These are phyloP conservation scores for Senecio squalidus DNA, from an alignment of 140 eudicot genomes.

Conservation along the genomic window DNA sequence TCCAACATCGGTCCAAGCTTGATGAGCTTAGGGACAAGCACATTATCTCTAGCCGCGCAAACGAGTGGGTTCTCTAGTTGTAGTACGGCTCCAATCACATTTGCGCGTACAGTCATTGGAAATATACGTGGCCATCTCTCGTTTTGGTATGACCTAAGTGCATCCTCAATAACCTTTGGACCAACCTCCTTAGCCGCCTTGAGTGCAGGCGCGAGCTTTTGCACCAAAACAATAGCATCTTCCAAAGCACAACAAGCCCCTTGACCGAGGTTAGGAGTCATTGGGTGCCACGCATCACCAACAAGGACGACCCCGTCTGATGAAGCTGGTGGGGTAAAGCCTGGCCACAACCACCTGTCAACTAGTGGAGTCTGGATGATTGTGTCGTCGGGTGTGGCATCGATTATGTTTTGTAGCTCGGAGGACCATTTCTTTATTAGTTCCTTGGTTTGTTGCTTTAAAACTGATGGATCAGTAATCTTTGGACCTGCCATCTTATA, in stretches of 20 bases:
- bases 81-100: slow-evolving; percentile 63
- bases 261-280: slow-evolving; percentile 99
- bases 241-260: slow-evolving; percentile 95
- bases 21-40: slow-evolving; percentile 63
- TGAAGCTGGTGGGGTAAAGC: slow-evolving; percentile 66
- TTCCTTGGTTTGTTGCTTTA: slow-evolving; percentile 55
- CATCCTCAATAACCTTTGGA: slow-evolving; percentile 46
- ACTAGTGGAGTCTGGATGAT: slow-evolving; percentile 55
- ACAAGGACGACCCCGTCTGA: slow-evolving; percentile 59
- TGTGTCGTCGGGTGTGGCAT: slow-evolving; percentile 61
- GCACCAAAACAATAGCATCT: slow-evolving; percentile 70
- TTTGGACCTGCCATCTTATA: slow-evolving; percentile 56
- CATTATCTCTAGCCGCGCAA: slow-evolving; percentile 59
- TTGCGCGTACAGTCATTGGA: slow-evolving; percentile 66
- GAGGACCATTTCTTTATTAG: slow-evolving; percentile 50
- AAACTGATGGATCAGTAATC: slow-evolving; percentile 59
- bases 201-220: slow-evolving; percentile 54
- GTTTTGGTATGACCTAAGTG: slow-evolving; percentile 51
- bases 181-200: too few relatives aligned
- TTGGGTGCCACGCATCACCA: slow-evolving; percentile 99
- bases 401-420: slow-evolving; percentile 50
- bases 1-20: slow-evolving; percentile 71
- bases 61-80: slow-evolving; percentile 77
- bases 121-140: slow-evolving; percentile 78
- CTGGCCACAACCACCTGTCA: slow-evolving; percentile 96